These are phyloP conservation scores for Dalbergia oliveri DNA, from an alignment of 306 rosid species.

Conservation along the genomic window DNA sequence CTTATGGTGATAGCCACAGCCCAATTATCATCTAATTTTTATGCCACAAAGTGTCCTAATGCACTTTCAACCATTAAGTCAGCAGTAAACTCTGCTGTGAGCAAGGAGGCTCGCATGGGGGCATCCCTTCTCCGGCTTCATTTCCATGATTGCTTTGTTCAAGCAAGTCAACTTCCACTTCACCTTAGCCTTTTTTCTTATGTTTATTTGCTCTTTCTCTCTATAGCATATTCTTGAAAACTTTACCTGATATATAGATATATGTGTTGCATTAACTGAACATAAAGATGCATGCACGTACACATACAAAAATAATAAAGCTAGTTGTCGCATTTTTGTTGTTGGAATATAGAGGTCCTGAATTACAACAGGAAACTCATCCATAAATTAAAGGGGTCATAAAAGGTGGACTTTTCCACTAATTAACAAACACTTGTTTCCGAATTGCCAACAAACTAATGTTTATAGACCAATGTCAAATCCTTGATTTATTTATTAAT, in stretches of 20 bases:
- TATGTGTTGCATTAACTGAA: too few relatives aligned
- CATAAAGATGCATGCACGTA: too few relatives aligned
- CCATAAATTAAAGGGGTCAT: not conserved
- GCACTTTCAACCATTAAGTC: slow-evolving; percentile 66
- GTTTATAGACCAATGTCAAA: not conserved
- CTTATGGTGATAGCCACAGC: slow-evolving; percentile 55
- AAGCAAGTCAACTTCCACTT: slow-evolving; percentile 59
- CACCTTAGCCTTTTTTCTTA: too few relatives aligned
- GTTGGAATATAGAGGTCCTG: not conserved
- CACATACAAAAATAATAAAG: too few relatives aligned
- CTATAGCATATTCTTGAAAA: not conserved
- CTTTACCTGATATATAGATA: too few relatives aligned
- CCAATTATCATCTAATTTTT: slow-evolving; percentile 65
- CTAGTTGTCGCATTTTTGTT: too few relatives aligned
- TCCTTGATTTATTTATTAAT: slow-evolving; percentile 6
- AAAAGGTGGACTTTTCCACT: slow-evolving; percentile 23
- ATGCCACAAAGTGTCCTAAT: slow-evolving; percentile 58
- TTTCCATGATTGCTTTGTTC: slow-evolving; percentile 89
- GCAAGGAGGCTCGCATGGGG: slow-evolving; percentile 78
- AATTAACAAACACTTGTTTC: not conserved
- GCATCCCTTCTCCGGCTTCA: slow-evolving; percentile 89
- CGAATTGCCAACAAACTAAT: not conserved
- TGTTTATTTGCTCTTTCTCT: not conserved
- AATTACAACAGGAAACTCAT: too few relatives aligned
- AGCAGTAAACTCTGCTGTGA: slow-evolving; percentile 55